Evolutionary conservation across 2,329 filamentous ascomycete genomes (phyloP).

Genomic region (Penicillium sclerotigenum): DNA sequence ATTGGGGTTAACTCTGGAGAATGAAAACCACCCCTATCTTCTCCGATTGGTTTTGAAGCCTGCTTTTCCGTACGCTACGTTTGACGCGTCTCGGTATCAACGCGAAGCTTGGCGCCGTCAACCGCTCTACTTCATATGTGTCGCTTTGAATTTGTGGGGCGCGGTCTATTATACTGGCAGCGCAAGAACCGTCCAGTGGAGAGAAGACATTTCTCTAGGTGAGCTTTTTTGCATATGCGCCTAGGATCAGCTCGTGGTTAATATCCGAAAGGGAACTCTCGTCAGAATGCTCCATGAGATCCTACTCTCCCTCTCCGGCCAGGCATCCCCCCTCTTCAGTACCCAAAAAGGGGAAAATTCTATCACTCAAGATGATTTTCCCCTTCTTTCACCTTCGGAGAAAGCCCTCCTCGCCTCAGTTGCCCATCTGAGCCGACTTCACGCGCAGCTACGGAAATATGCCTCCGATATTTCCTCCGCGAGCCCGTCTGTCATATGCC

Average conservation of each 20-base stretch:
- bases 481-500: constrained; percentile 79
- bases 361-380: constrained; percentile 49
- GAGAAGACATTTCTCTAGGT: constrained; percentile 28
- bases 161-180: constrained; percentile 44
- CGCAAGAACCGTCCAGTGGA: constrained; percentile 28
- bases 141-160: constrained; percentile 46
- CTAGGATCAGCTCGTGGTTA: background rate
- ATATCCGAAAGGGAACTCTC: constrained; percentile 7
- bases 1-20: background rate
- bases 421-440: constrained; percentile 72
- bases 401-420: constrained; percentile 74
- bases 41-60: background rate
- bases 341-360: constrained; percentile 47
- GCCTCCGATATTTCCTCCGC: constrained; percentile 64
- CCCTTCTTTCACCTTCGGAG: constrained; percentile 70
- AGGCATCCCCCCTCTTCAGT: constrained; percentile 83
- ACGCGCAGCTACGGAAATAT: constrained; percentile 67
- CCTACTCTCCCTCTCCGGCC: constrained; percentile 89
- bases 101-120: constrained; percentile 8
- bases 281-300: constrained; percentile 92
- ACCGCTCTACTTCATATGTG: constrained; percentile 38
- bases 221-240: constrained; percentile 20
- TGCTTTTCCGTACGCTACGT: background rate
- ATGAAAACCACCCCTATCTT: background rate
- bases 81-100: constrained; percentile 16